Conservation (phyloP, 2,329 filamentous ascomycete genomes). For the Ophiostoma populinum region DNA sequence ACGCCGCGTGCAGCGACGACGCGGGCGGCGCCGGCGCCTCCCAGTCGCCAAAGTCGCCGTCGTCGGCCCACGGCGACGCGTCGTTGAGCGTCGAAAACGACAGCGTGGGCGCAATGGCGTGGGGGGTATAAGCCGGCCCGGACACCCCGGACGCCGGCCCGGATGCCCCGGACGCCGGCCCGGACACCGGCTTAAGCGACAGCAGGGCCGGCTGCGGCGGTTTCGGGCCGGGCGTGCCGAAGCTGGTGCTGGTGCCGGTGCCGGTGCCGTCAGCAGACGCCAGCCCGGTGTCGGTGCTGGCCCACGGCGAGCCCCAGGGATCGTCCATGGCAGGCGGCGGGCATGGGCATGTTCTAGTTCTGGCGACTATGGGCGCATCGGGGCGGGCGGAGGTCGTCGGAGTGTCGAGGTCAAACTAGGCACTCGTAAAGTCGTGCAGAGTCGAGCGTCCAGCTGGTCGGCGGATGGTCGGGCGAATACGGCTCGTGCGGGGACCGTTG, state of each 20-base stretch:
- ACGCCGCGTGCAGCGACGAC: neutral
- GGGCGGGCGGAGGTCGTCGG: too few relatives aligned
- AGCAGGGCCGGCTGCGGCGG: constrained; percentile 26
- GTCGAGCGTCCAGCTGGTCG: too few relatives aligned
- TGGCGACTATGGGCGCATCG: too few relatives aligned
- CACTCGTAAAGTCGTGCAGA: too few relatives aligned
- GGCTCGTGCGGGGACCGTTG: too few relatives aligned
- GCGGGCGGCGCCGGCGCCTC: constrained; percentile 12
- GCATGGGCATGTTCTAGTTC: constrained; percentile 8
- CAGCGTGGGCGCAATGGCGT: constrained; percentile 14
- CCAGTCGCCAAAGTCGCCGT: constrained; percentile 25
- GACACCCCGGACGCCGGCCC: too few relatives aligned
- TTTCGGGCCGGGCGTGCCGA: constrained; percentile 17
- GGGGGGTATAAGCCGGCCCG: too few relatives aligned
- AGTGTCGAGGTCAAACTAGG: too few relatives aligned
- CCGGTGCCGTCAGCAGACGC: neutral
- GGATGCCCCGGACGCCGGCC: too few relatives aligned
- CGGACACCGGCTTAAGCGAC: constrained; percentile 10
- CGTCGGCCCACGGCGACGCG: constrained; percentile 25
- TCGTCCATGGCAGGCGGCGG: constrained; percentile 31
- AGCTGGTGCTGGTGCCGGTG: neutral
- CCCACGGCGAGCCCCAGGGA: constrained; percentile 47
- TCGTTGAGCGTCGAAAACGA: constrained; percentile 6
- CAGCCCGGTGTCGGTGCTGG: constrained; percentile 10
- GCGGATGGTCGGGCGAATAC: too few relatives aligned